These are phyloP conservation scores for Urochloa ruziziensis DNA, from an alignment of 176 grass and related monocot genomes.

Conservation along the genomic window DNA sequence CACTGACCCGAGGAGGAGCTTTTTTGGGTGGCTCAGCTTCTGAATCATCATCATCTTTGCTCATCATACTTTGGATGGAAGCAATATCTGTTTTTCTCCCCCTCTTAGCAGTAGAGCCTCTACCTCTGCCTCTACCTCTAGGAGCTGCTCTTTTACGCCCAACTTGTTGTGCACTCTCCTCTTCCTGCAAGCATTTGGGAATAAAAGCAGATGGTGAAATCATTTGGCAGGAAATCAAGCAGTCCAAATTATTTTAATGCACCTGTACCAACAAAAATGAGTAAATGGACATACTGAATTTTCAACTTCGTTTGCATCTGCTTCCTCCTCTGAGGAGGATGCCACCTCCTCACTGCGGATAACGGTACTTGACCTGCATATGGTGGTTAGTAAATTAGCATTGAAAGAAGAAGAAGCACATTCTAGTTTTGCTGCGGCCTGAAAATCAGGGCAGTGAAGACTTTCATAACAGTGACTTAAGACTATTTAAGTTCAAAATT, in stretches of 20 bases:
- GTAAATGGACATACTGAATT: conserved; percentile 57
- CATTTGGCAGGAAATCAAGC: not conserved
- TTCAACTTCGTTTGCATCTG: conserved; percentile 60
- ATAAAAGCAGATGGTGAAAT: conserved; percentile 10
- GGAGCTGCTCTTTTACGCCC: conserved; percentile 75
- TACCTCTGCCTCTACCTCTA: conserved; percentile 54
- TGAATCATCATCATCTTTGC: conserved; percentile 56
- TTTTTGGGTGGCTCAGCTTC: conserved; percentile 77
- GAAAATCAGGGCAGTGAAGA: not conserved
- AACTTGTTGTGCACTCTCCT: conserved; percentile 52
- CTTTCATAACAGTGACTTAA: not conserved
- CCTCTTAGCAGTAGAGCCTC: conserved; percentile 71
- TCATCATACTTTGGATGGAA: conserved; percentile 67
- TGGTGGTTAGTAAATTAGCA: not conserved
- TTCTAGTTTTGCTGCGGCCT: not conserved
- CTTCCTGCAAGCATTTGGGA: conserved; percentile 47
- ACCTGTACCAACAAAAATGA: not conserved
- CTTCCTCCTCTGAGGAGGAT: conserved; percentile 69
- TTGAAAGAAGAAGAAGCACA: not conserved
- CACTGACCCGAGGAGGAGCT: conserved; percentile 55
- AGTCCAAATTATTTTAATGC: not conserved
- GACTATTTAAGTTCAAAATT: not conserved
- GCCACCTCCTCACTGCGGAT: conserved; percentile 59
- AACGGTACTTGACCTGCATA: conserved; percentile 47
- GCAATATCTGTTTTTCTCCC: conserved; percentile 69